Percentiles rank a stretch among this genome's conserved stretches.
These are phyloP conservation scores for Lentinus polychrous DNA, from an alignment of 1,284 basidiomycete genomes.

Conservation along the genomic window DNA sequence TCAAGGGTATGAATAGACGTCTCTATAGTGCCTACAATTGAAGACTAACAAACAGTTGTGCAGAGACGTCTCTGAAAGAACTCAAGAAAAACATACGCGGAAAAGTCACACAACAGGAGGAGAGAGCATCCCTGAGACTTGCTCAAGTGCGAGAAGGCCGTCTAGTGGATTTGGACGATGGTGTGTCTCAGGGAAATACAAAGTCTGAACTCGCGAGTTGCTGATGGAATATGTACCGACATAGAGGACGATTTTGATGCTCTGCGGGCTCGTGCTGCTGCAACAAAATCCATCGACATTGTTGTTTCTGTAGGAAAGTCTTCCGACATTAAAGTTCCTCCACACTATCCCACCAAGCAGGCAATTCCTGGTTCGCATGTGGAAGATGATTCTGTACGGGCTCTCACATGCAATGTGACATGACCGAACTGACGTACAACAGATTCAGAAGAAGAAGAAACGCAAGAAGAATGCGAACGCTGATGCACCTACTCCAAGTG, in stretches of 20 bases:
- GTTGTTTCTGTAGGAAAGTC: constrained; percentile 25
- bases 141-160: constrained; percentile 48
- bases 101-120: constrained; percentile 32
- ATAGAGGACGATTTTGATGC: constrained; percentile 75
- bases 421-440: constrained; percentile 1
- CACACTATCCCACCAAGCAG: neutral
- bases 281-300: constrained; percentile 30
- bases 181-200: constrained; percentile 29
- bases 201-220: neutral
- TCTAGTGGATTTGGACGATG: constrained; percentile 64
- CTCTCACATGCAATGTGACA: too few relatives aligned
- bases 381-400: neutral
- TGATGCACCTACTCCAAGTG: too few relatives aligned
- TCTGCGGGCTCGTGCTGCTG: constrained; percentile 42
- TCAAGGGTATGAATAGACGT: constrained; percentile 19
- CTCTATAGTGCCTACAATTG: neutral
- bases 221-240: neutral
- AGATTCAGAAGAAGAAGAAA: constrained; percentile 10
- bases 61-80: constrained; percentile 55
- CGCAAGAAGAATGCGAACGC: constrained; percentile 6
- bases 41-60: neutral
- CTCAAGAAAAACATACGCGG: constrained; percentile 55
- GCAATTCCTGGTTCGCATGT: neutral
- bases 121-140: constrained; percentile 33
- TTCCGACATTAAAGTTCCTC: neutral